These are phyloP conservation scores for Solanum ahanhuiri DNA, from an alignment of 257 asterid genomes.

Conservation along the genomic window DNA sequence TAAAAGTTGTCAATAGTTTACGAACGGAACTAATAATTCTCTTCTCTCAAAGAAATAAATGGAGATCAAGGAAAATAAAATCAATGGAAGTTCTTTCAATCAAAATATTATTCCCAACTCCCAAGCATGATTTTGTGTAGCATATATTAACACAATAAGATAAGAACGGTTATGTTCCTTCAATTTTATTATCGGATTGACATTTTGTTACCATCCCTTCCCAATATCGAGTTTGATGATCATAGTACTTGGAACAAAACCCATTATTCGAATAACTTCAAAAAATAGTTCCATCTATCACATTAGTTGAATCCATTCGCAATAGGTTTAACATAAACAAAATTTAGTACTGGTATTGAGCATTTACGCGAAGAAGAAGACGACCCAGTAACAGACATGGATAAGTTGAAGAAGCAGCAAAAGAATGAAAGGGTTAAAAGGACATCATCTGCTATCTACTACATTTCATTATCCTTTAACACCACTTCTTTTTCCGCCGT, in stretches of 20 bases:
- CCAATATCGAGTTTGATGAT: not conserved
- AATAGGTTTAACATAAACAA: not conserved
- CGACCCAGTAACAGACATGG: not conserved
- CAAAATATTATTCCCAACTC: not conserved
- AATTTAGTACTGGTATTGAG: not conserved
- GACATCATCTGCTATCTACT: not conserved
- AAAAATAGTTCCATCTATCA: not conserved
- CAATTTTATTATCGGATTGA: not conserved
- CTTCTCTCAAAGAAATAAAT: not conserved
- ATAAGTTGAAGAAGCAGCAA: not conserved
- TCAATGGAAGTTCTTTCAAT: not conserved
- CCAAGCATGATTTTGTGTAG: not conserved
- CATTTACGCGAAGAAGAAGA: not conserved
- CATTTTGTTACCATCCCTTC: not conserved
- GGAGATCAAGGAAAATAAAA: no score
- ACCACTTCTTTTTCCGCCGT: not conserved
- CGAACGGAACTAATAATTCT: not conserved
- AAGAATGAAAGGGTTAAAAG: not conserved
- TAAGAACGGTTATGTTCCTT: not conserved
- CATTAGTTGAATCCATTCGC: not conserved
- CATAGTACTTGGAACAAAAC: not conserved
- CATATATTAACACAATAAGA: not conserved
- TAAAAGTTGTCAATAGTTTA: not conserved
- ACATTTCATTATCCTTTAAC: not conserved
- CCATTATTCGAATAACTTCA: not conserved